Conservation (phyloP, 257 asterid genomes). For the Haberlea rhodopensis region DNA sequence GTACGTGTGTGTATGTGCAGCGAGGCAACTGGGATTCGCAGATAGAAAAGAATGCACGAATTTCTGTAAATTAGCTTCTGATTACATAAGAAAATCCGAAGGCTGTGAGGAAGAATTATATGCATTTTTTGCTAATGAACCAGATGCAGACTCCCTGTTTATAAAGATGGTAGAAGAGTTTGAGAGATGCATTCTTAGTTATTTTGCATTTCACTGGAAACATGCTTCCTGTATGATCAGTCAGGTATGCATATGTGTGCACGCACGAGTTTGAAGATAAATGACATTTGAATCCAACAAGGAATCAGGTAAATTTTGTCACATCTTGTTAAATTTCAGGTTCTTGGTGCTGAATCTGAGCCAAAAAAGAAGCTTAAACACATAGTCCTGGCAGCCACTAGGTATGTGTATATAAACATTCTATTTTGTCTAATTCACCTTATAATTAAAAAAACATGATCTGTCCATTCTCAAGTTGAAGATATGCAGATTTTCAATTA, state of each 20-base stretch:
- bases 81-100: constrained; percentile 69
- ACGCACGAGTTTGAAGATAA: not conserved
- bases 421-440: not conserved
- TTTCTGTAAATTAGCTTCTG: constrained; percentile 80
- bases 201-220: constrained; percentile 90
- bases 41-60: constrained; percentile 73
- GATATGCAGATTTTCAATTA: not conserved
- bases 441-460: not conserved
- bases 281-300: not conserved
- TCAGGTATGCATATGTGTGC: constrained; percentile 50
- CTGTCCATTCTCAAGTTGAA: not conserved
- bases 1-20: constrained; percentile 44
- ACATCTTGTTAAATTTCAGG: constrained; percentile 39
- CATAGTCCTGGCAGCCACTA: constrained; percentile 90
- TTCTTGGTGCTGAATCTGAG: constrained; percentile 67
- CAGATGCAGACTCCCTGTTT: constrained; percentile 79
- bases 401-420: constrained; percentile 40
- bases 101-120: constrained; percentile 83
- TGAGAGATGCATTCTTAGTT: constrained; percentile 84
- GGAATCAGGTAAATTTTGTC: not conserved
- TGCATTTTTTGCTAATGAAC: constrained; percentile 58
- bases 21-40: constrained; percentile 83
- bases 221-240: constrained; percentile 73
- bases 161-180: constrained; percentile 86
- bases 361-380: constrained; percentile 77